These are phyloP conservation scores for Tulasnella sp. DNA, from an alignment of 768 basidiomycete species.

Conservation along the genomic window DNA sequence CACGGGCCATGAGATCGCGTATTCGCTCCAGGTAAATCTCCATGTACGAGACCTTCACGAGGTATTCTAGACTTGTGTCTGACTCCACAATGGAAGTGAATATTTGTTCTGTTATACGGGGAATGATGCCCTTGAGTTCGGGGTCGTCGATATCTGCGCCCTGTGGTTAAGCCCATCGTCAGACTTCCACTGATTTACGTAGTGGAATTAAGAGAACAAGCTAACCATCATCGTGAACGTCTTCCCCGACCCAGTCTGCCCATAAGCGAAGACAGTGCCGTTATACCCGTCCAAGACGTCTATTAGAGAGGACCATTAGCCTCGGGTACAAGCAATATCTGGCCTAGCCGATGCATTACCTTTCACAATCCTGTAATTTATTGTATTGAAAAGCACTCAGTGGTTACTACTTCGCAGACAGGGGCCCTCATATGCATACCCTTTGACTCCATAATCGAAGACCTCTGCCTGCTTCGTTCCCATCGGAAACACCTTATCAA, in stretches of 20 bases:
- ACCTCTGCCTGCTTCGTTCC: conserved; percentile 84
- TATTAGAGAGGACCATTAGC: conserved; percentile 30
- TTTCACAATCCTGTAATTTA: conserved; percentile 73
- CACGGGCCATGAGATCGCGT: conserved; percentile 89
- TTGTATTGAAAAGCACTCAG: conserved; percentile 21
- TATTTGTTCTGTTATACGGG: conserved; percentile 97
- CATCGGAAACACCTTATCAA: conserved; percentile 94
- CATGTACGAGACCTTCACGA: conserved; percentile 99
- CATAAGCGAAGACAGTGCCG: conserved; percentile 50
- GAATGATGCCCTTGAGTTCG: conserved; percentile 93
- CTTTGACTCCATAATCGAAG: conserved; percentile 97
- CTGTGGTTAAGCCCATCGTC: conserved; percentile 32
- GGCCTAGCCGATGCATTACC: no score
- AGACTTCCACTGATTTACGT: no score
- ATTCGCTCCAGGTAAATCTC: conserved; percentile 98
- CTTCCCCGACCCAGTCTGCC: conserved; percentile 82
- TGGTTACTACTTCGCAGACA: neutral
- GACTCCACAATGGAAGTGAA: conserved; percentile 96
- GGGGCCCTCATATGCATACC: conserved; percentile 42
- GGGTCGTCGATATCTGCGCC: conserved; percentile 93
- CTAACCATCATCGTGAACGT: conserved; percentile 97
- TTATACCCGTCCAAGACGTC: conserved; percentile 99
- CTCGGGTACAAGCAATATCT: no score
- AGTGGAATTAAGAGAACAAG: conserved; percentile 11
- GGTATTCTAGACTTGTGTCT: conserved; percentile 90